A percentile compares a stretch with the other conserved stretches of the same genome.
Evolutionary conservation across 75 land plant genomes (phyloP).

Genomic region (Azolla pinnata): DNA sequence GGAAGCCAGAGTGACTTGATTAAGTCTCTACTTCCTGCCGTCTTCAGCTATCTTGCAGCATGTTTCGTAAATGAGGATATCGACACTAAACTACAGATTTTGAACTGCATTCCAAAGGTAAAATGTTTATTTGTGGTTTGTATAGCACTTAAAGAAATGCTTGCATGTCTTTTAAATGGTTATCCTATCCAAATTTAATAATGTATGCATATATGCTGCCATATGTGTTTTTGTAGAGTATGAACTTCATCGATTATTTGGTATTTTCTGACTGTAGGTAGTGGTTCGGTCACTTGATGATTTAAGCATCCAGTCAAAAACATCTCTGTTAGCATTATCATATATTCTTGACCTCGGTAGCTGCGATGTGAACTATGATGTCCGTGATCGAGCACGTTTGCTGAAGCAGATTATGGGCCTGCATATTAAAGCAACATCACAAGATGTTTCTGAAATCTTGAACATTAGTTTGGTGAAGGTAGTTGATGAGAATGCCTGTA

Average conservation of each 20-base stretch:
- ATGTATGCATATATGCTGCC: no score
- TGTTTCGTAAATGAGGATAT: conserved; percentile 53
- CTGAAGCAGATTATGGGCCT: conserved; percentile 37
- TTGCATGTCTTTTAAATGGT: no score
- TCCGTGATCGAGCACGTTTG: conserved; percentile 88
- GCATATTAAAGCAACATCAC: neutral
- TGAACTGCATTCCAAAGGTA: conserved; percentile 82
- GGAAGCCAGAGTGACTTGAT: conserved; percentile 42
- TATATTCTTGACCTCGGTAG: conserved; percentile 63
- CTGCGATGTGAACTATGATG: conserved; percentile 68
- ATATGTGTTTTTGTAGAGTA: no score
- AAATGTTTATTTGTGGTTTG: neutral
- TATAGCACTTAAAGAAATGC: conserved; percentile 1
- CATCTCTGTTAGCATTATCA: conserved; percentile 18
- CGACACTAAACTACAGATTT: conserved; percentile 81
- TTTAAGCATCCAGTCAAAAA: conserved; percentile 13
- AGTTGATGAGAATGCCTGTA: neutral
- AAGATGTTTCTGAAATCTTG: conserved; percentile 3
- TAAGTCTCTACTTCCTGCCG: conserved; percentile 38
- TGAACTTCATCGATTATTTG: no score
- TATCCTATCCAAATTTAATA: no score
- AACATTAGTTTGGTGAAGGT: neutral
- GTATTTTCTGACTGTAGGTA: no score
- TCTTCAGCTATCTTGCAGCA: conserved; percentile 65
- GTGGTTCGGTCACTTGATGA: conserved; percentile 29